Percentiles rank a stretch among this genome's conserved stretches.
These are phyloP conservation scores for Entelexis sorbosivorans DNA, from an alignment of 1,139 yeast genomes.

Conservation along the genomic window DNA sequence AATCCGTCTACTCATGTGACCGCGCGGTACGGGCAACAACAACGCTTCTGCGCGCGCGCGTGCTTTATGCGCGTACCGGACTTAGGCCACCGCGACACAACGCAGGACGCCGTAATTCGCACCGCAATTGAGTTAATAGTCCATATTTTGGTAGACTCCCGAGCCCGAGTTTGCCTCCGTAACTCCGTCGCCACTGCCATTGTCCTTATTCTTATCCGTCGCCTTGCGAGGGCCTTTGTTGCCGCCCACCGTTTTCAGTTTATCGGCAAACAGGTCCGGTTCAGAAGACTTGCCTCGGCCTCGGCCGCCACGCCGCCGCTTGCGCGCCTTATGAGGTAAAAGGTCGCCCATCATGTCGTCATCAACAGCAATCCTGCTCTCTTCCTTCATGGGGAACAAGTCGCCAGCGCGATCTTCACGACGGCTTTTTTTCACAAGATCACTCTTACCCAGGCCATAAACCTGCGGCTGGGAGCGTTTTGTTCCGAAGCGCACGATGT, in stretches of 20 bases:
- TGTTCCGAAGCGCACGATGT: conserved; percentile 24
- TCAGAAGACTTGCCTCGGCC: conserved; percentile 10
- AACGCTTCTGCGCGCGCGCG: background rate
- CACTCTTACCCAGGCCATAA: conserved; percentile 19
- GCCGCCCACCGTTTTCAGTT: conserved; percentile 3
- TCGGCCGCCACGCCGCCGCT: conserved; percentile 10
- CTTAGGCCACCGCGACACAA: too few relatives aligned
- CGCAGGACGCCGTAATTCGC: too few relatives aligned
- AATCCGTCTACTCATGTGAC: conserved; percentile 1
- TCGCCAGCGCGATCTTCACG: conserved; percentile 17
- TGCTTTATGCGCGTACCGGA: too few relatives aligned
- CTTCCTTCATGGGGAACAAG: conserved; percentile 21
- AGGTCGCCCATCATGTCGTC: conserved; percentile 16
- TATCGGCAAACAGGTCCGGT: conserved; percentile 22
- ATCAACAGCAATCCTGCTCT: conserved; percentile 9
- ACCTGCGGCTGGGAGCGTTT: conserved; percentile 22
- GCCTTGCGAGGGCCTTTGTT: conserved; percentile 7
- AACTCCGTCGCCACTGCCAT: background rate
- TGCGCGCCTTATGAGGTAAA: conserved; percentile 8
- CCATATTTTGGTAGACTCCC: conserved; percentile 21
- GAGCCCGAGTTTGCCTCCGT: conserved; percentile 7
- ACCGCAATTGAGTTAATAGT: conserved; percentile 9
- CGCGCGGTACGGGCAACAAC: background rate
- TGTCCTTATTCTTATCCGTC: background rate
- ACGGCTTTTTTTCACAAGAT: conserved; percentile 10